phyloP scores from a whole-genome alignment of 495 filamentous ascomycete species.

The Lasiosphaeriaceae sp. region DNA sequence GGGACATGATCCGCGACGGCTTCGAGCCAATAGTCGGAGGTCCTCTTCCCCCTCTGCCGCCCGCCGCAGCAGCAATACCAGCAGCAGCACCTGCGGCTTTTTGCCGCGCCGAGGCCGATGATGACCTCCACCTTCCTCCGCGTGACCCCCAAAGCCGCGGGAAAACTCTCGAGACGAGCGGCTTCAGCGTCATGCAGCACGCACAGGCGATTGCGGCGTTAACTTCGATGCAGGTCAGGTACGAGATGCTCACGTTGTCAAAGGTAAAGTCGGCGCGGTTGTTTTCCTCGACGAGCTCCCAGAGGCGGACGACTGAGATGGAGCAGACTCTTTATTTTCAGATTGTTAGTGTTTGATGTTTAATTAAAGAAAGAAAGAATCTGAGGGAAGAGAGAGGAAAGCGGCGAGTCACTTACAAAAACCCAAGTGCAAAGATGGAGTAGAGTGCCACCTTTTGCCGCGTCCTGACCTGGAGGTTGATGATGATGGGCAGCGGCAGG shows the following conservation, averaged over 20 bases:
- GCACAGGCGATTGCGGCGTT: constrained; percentile 35
- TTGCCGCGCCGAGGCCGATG: background rate
- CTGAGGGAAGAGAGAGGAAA: too few relatives aligned
- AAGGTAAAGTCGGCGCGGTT: constrained; percentile 19
- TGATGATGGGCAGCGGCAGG: constrained; percentile 30
- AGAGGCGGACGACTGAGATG: constrained; percentile 29
- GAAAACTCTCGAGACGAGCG: constrained; percentile 20
- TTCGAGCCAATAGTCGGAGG: constrained; percentile 15
- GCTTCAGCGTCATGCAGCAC: constrained; percentile 30
- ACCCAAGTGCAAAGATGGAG: constrained; percentile 17
- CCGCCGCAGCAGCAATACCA: background rate
- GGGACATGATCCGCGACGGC: constrained; percentile 1
- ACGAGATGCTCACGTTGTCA: constrained; percentile 21
- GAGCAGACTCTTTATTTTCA: constrained; percentile 18
- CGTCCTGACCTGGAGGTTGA: constrained; percentile 18
- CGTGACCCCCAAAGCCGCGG: constrained; percentile 10
- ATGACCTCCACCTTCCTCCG: too few relatives aligned
- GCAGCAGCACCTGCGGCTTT: background rate
- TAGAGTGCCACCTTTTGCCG: constrained; percentile 21
- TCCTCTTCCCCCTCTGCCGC: background rate
- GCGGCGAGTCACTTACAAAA: too few relatives aligned
- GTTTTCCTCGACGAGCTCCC: constrained; percentile 17
- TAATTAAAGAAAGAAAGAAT: background rate
- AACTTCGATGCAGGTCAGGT: constrained; percentile 31
- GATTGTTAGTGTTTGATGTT: background rate